Base-by-base conservation (phyloP, 345 rosid species). In the Abelmoschus esculentus region DNA sequence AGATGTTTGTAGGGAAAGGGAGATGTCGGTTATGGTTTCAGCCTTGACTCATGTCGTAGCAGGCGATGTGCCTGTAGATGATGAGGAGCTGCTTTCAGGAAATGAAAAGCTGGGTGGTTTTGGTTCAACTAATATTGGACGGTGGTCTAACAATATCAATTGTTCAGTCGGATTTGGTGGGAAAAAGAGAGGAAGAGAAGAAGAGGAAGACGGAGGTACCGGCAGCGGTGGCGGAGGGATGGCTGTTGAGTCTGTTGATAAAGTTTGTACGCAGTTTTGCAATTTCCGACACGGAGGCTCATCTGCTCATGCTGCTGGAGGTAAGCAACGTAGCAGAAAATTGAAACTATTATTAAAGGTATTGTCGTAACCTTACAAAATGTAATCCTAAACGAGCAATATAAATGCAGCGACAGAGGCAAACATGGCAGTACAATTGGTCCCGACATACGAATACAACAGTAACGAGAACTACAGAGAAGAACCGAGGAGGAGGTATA, bases 1-100 rank as follows among this genome's bases (percentile, higher is more conserved):
- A 2, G 58, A 81, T 28, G 38, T 52, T 63, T 73, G 72, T 40
- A 86, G 86, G 75, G 89, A 89, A 70, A 79, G 73, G 82, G 98
- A 92, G 88, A 89, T 83, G 90, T 80, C 88, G 2, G 84, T 75
- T 0, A 90, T 90, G 73, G 96, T 90, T 60, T 77, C 93, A 61
- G 93, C 98, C 72, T 75, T 92, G 76, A 76, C 82, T 0, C 87
- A 76, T 65, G 96, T 90, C 3, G 88, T 92, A 32, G 77, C 91
- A 1, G 98, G 98, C 22, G 85, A 84, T 52, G 84, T 76, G 57
- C 83, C 82, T 0, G 28, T 13, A 18, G 29, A 19, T 9, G 58
- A 17, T 18, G 58, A 54, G 9, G 58, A 11, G 18, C 61, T 7
- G 18, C 61, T 61, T 12, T 7, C 29, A 57, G 68, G 40, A 4